Conservation (phyloP, 2,329 filamentous ascomycete genomes). For the Capronia americana region DNA sequence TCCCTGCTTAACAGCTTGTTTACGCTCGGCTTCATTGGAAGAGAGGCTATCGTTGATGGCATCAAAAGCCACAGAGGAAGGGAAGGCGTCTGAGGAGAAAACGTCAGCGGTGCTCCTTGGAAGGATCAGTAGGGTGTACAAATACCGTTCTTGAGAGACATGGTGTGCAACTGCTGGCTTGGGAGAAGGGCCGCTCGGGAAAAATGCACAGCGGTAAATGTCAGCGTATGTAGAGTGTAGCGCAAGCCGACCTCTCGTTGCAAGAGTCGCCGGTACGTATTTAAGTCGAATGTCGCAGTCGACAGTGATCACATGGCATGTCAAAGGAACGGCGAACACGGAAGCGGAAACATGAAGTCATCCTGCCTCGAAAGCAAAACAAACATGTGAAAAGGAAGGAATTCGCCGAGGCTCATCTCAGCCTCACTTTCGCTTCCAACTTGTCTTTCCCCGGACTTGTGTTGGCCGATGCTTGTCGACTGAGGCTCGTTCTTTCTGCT, state of each 20-base stretch:
- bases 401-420: constrained; percentile 25
- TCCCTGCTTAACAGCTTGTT: constrained; percentile 88
- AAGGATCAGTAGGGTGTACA: neutral
- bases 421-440: neutral
- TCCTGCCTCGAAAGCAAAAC: neutral
- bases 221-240: neutral
- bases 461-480: neutral
- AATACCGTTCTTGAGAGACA: constrained; percentile 76
- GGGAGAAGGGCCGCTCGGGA: constrained; percentile 5
- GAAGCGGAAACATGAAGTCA: constrained; percentile 32
- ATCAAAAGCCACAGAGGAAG: constrained; percentile 90
- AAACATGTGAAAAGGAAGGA: constrained; percentile 30
- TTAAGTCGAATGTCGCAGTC: constrained; percentile 6
- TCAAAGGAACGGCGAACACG: constrained; percentile 7
- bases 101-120: constrained; percentile 1
- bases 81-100: constrained; percentile 65
- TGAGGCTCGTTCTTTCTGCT: neutral
- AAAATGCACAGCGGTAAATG: neutral
- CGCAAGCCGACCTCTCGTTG: neutral
- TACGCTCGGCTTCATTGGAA: constrained; percentile 72
- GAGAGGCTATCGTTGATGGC: constrained; percentile 76
- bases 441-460: neutral
- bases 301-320: constrained; percentile 30
- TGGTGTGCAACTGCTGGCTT: constrained; percentile 49
- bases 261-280: constrained; percentile 6